Evolutionary conservation across 2,329 filamentous ascomycete species (phyloP).

Genomic region (Neurospora crassa): DNA sequence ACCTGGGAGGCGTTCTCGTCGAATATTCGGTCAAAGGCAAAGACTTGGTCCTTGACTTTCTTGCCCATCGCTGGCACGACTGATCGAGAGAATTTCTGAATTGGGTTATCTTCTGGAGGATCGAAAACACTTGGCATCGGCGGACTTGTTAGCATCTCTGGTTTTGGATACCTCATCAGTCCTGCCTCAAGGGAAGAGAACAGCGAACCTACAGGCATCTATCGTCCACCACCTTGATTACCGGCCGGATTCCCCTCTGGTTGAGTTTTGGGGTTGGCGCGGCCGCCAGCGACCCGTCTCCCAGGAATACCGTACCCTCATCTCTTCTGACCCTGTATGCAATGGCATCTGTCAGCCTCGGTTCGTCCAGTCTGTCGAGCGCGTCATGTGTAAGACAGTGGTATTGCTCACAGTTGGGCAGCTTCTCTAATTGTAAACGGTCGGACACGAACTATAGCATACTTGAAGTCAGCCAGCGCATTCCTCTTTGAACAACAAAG

Average conservation of each 20-base stretch:
- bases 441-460: constrained; percentile 51
- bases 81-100: constrained; percentile 77
- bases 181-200: constrained; percentile 11
- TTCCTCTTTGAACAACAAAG: not conserved
- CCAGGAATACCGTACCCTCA: constrained; percentile 85
- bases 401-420: constrained; percentile 61
- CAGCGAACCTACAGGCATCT: constrained; percentile 73
- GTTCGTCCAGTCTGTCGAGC: not conserved
- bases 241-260: constrained; percentile 76
- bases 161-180: not conserved
- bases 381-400: not conserved
- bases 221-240: constrained; percentile 95
- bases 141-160: constrained; percentile 12
- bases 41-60: constrained; percentile 93
- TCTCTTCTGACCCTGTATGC: constrained; percentile 52
- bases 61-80: constrained; percentile 72
- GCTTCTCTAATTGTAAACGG: constrained; percentile 84
- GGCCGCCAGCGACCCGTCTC: constrained; percentile 88
- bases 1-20: constrained; percentile 88
- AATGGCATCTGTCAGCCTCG: not conserved
- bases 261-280: constrained; percentile 75
- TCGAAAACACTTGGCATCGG: constrained; percentile 69
- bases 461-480: constrained; percentile 19
- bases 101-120: constrained; percentile 86
- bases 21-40: constrained; percentile 93